phyloP scores from a whole-genome alignment of 306 rosid species.

The Chamaecrista fasciculata region DNA sequence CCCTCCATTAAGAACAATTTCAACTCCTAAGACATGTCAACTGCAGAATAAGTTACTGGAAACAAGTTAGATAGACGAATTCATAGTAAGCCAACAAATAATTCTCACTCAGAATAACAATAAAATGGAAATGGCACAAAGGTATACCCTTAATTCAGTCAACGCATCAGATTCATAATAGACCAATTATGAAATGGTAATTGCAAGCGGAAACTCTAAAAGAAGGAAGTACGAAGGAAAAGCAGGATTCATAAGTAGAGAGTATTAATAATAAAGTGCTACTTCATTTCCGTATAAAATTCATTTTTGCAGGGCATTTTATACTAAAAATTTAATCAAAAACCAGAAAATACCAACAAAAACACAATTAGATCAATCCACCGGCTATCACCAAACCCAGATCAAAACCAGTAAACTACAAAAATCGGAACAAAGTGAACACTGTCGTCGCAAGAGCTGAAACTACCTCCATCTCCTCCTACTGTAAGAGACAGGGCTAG shows the following conservation, averaged over 20 bases:
- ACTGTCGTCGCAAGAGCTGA: slow-evolving; percentile 32
- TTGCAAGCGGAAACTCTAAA: slow-evolving; percentile 20
- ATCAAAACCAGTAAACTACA: slow-evolving; percentile 13
- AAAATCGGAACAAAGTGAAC: neutral
- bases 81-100: slow-evolving; percentile 17
- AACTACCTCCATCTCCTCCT: slow-evolving; percentile 53
- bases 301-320: slow-evolving; percentile 9
- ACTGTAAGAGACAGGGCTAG: too few relatives aligned
- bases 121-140: slow-evolving; percentile 10
- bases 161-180: slow-evolving; percentile 41
- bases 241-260: too few relatives aligned
- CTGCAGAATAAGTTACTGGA: slow-evolving; percentile 6
- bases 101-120: slow-evolving; percentile 30
- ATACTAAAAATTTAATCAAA: slow-evolving; percentile 17
- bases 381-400: slow-evolving; percentile 15
- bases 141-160: slow-evolving; percentile 18
- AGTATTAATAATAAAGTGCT: slow-evolving; percentile 22
- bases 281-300: slow-evolving; percentile 16
- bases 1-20: slow-evolving; percentile 21
- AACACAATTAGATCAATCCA: slow-evolving; percentile 48
- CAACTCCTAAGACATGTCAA: too few relatives aligned
- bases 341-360: slow-evolving; percentile 25
- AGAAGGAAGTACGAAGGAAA: neutral
- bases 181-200: slow-evolving; percentile 29
- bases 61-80: slow-evolving; percentile 20